Evolutionary conservation across 805 yeast genomes (phyloP).

Genomic region (Groenewaldozyma salmanticensis): DNA sequence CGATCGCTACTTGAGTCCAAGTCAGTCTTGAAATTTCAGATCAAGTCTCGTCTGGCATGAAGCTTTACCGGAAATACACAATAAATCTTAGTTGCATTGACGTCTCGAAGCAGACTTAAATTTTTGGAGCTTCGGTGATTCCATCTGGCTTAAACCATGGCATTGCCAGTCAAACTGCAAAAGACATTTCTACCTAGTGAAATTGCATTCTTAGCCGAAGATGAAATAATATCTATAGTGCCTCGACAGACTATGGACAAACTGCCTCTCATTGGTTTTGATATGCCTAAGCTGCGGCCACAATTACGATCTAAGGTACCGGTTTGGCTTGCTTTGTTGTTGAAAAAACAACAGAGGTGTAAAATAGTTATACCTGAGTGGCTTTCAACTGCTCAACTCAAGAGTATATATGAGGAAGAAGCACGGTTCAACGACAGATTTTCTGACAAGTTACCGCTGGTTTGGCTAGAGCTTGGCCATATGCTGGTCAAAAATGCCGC

Average conservation of each 20-base stretch:
- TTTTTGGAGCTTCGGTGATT: too few relatives aligned
- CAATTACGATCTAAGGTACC: constrained; percentile 65
- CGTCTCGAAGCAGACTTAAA: too few relatives aligned
- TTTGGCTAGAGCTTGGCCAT: constrained; percentile 79
- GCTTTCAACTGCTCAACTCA: constrained; percentile 51
- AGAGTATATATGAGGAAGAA: constrained; percentile 58
- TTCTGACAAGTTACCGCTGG: constrained; percentile 58
- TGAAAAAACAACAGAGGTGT: constrained; percentile 80
- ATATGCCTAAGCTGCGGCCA: constrained; percentile 48
- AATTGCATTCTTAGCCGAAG: constrained; percentile 77
- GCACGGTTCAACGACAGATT: constrained; percentile 47
- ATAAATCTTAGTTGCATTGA: too few relatives aligned
- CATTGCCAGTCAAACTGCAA: constrained; percentile 47
- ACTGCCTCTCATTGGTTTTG: constrained; percentile 48
- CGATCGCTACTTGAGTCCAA: too few relatives aligned
- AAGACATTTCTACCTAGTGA: constrained; percentile 64
- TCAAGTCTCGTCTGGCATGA: too few relatives aligned
- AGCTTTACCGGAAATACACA: too few relatives aligned
- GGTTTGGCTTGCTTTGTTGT: constrained; percentile 75
- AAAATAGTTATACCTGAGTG: constrained; percentile 79
- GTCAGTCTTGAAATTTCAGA: too few relatives aligned
- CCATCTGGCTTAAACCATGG: constrained; percentile 45
- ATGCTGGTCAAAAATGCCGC: constrained; percentile 57
- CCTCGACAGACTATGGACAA: constrained; percentile 67
- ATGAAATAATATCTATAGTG: constrained; percentile 59